Evolutionary conservation across 1,284 basidiomycete genomes (phyloP), one percentile per base, ranked within the genome.

Genomic region (Cronartium quercuum): DNA sequence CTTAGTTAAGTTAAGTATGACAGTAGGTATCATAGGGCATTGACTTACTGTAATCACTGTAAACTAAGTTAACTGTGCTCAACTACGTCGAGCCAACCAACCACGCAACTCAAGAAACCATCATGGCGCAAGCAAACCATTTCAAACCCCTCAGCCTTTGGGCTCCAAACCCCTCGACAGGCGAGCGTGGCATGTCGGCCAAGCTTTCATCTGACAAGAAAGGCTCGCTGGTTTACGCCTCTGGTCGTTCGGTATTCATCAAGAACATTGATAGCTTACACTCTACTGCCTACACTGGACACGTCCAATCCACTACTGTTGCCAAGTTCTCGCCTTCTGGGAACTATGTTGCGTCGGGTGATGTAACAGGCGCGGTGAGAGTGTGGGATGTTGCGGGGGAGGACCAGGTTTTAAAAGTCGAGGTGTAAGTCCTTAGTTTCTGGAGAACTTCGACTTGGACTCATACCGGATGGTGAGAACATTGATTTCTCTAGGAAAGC

Each of bases 321-420:
- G 94, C 94, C 6, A 88, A 91, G 44, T 88, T 97, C 81, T 94
- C 93, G 0, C 94, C 94, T 0, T 91, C 92, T 0, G 95, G 94
- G 21, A 97, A 89, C 83, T 98, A 98, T 83, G 92, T 90, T 79
- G 95, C 96, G 2, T 95, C 92, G 12, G 94, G 87, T 34, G 94
- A 96, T 81, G 83, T 85, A 0, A 84, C 85, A 34, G 93, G 93
- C 41, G 40, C 71, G 91, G 91, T 97, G 65, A 87, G 90, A 73
- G 86, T 98, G 29, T 98, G 95, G 95, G 96, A 98, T 82, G 88
- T 89, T 0, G 88, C 91, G 15, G 92, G 94, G 41, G 89, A 89
- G 77, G 92, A 96, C 78, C 90, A 93, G 78, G 83, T 87, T 6
- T 83, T 96, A 76, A 97, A 96, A 82, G 88, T 88, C 44, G 92